A percentile compares a stretch with the other conserved stretches of the same genome.
Conservation (phyloP, 1,284 basidiomycete genomes). For the Ganoderma lingzhi region DNA sequence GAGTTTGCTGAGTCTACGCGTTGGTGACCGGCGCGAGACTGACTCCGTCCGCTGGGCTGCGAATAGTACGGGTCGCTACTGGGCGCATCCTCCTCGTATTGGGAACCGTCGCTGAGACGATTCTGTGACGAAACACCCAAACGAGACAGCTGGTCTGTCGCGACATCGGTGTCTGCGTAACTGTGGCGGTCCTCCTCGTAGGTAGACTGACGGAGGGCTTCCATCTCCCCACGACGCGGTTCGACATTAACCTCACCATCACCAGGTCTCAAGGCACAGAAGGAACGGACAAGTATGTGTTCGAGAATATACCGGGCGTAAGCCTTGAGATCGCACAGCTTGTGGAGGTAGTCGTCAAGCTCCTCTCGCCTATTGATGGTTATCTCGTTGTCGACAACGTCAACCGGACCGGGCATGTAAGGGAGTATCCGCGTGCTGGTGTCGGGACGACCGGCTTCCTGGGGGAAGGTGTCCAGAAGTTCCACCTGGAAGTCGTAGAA, state of each 20-base stretch:
- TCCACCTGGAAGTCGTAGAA: constrained; percentile 98
- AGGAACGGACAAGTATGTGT: constrained; percentile 82
- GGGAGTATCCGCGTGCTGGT: constrained; percentile 82
- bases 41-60: constrained; percentile 21
- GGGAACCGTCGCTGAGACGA: constrained; percentile 38
- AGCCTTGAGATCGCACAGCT: constrained; percentile 74
- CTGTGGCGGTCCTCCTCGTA: constrained; percentile 24
- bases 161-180: constrained; percentile 42
- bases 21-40: constrained; percentile 45
- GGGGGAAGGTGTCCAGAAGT: constrained; percentile 86
- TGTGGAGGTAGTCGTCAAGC: constrained; percentile 88
- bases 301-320: constrained; percentile 85
- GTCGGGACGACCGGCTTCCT: constrained; percentile 84
- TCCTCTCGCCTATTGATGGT: constrained; percentile 86
- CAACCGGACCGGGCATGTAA: constrained; percentile 94
- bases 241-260: constrained; percentile 80
- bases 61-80: constrained; percentile 31
- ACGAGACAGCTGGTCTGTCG: constrained; percentile 36
- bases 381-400: constrained; percentile 86
- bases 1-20: constrained; percentile 60
- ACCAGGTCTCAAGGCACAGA: constrained; percentile 88
- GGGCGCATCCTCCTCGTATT: constrained; percentile 39
- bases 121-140: constrained; percentile 33
- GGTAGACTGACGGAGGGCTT: constrained; percentile 52
- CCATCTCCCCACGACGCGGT: constrained; percentile 63